Conservation (phyloP, 176 grass and related monocot genomes). For the Paspalum notatum region DNA sequence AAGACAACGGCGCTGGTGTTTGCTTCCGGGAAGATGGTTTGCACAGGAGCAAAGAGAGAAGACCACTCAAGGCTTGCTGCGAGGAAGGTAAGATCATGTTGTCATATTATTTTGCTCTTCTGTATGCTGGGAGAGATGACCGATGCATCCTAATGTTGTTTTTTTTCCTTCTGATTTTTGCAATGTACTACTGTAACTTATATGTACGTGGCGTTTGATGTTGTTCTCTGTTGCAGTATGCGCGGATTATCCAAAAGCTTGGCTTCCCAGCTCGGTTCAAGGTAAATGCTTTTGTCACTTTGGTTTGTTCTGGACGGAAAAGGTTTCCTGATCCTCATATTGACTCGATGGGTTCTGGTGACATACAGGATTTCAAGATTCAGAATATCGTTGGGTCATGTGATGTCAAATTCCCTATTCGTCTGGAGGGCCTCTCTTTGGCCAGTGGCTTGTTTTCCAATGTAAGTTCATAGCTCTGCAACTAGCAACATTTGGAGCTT, state of each 20-base stretch:
- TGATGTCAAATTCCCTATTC: constrained; percentile 86
- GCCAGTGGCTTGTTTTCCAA: constrained; percentile 60
- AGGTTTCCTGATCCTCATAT: background rate
- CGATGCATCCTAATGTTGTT: background rate
- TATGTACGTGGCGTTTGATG: constrained; percentile 2
- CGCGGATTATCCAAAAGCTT: constrained; percentile 85
- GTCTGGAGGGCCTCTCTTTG: constrained; percentile 73
- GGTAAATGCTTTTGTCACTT: constrained; percentile 46
- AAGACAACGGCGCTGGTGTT: constrained; percentile 93
- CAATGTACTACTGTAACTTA: background rate
- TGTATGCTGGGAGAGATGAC: background rate
- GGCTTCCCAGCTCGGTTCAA: constrained; percentile 80
- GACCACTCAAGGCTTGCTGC: constrained; percentile 64
- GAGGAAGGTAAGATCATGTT: constrained; percentile 42
- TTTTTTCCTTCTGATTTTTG: constrained; percentile 15
- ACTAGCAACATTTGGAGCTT: background rate
- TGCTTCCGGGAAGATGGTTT: constrained; percentile 95
- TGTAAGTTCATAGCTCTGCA: constrained; percentile 45
- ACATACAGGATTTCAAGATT: constrained; percentile 84
- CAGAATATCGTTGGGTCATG: constrained; percentile 89
- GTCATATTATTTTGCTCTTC: background rate
- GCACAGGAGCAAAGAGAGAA: constrained; percentile 89
- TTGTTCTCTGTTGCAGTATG: constrained; percentile 55
- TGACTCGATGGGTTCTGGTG: constrained; percentile 18
- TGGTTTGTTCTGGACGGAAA: background rate